Percentiles rank a stretch among this genome's conserved stretches.
These are phyloP conservation scores for Angomonas deanei DNA, from an alignment of 208 protist genomes.

Conservation along the genomic window DNA sequence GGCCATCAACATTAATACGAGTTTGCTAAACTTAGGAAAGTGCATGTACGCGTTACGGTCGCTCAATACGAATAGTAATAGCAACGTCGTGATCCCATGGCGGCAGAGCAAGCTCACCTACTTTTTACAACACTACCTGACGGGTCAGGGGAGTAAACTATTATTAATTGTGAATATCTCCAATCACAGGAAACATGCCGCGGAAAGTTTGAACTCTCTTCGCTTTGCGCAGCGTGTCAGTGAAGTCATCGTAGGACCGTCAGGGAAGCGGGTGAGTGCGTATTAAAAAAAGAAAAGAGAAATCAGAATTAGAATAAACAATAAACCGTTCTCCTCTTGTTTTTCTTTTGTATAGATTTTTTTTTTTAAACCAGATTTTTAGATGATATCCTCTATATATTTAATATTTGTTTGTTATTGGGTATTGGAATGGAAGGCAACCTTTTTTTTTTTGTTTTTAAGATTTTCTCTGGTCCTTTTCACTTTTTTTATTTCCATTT, in stretches of 20 bases:
- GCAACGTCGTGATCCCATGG: conserved; percentile 72
- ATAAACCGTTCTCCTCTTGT: conserved; percentile 5
- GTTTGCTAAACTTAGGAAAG: conserved; percentile 87
- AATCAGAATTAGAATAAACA: not conserved
- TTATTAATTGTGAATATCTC: conserved; percentile 93
- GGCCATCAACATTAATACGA: conserved; percentile 91
- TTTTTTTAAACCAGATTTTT: not conserved
- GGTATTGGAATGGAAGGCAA: not conserved
- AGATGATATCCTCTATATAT: not conserved
- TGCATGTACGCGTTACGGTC: conserved; percentile 86
- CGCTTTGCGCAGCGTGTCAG: conserved; percentile 91
- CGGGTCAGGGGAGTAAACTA: conserved; percentile 85
- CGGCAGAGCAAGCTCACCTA: conserved; percentile 91
- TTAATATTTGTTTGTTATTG: not conserved
- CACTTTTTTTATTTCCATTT: not conserved
- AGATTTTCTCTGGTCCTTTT: not conserved
- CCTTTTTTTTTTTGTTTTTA: conserved; percentile 5
- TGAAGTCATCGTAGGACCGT: conserved; percentile 76
- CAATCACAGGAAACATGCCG: conserved; percentile 40
- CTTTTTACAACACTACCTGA: conserved; percentile 87
- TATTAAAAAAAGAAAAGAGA: conserved; percentile 21
- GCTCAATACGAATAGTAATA: not conserved
- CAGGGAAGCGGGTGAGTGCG: conserved; percentile 67
- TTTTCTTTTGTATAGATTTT: conserved; percentile 10
- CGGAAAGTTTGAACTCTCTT: conserved; percentile 89